Conservation (phyloP, 257 asterid genomes). For the Oldenlandia corymbosa region DNA sequence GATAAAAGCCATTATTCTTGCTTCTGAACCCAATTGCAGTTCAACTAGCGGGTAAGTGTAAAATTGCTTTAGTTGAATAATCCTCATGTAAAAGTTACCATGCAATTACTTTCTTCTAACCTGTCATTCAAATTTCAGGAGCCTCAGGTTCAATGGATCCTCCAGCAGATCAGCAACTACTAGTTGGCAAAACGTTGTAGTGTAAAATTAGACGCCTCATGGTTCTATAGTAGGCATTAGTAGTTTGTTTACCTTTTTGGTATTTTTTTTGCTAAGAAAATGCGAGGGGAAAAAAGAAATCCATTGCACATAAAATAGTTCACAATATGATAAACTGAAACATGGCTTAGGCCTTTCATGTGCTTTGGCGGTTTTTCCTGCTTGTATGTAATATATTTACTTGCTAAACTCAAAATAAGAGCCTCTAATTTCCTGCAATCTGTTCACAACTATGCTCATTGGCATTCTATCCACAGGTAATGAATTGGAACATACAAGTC, state of each 20-base stretch:
- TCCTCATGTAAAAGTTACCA: no score
- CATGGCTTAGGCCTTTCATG: no score
- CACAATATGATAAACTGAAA: no score
- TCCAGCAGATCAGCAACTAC: slow-evolving; percentile 18
- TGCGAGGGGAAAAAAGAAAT: no score
- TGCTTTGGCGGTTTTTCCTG: background rate
- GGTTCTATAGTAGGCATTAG: no score
- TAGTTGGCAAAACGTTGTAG: slow-evolving; percentile 8
- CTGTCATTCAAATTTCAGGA: slow-evolving; percentile 8
- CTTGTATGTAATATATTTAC: background rate
- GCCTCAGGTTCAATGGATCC: slow-evolving; percentile 20
- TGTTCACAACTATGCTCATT: slow-evolving; percentile 13
- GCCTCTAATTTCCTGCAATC: slow-evolving; percentile 20
- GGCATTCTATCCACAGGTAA: slow-evolving; percentile 23
- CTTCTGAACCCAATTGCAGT: slow-evolving; percentile 13
- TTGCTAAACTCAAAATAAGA: background rate
- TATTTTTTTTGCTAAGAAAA: no score
- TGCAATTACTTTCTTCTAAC: no score
- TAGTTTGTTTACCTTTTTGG: no score
- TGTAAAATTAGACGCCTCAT: no score
- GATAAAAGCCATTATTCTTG: slow-evolving; percentile 16
- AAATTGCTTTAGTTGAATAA: background rate
- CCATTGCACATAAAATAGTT: no score
- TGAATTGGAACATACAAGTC: slow-evolving; percentile 19
- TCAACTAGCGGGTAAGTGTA: slow-evolving; percentile 23